These are phyloP conservation scores for Stentor roeselii DNA, from an alignment of 73 alveolate species.

Conservation along the genomic window DNA sequence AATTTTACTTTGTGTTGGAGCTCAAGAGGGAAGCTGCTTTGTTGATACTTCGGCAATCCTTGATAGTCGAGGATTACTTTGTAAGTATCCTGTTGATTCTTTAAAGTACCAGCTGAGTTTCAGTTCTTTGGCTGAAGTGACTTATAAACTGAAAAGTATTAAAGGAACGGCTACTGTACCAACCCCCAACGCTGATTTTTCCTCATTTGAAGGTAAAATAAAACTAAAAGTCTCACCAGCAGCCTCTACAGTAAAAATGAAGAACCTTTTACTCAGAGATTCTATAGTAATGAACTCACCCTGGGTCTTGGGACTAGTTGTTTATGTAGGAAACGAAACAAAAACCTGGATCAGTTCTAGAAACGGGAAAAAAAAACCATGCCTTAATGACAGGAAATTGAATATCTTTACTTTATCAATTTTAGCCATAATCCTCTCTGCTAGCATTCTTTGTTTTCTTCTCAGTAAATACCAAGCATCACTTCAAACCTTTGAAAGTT, in stretches of 20 bases:
- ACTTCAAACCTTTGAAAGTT: too few relatives aligned
- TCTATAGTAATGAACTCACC: not conserved
- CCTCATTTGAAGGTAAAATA: not conserved
- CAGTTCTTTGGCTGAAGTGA: not conserved
- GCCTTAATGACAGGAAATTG: too few relatives aligned
- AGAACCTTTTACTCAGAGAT: not conserved
- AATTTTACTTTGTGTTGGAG: slow-evolving; percentile 8
- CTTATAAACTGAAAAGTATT: not conserved
- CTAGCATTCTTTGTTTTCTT: too few relatives aligned
- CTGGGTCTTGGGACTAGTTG: not conserved
- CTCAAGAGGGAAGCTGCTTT: not conserved
- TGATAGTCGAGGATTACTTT: not conserved
- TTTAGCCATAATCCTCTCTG: too few relatives aligned
- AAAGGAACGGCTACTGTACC: not conserved
- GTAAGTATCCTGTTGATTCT: not conserved
- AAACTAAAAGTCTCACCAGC: not conserved
- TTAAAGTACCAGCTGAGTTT: not conserved
- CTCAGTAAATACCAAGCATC: too few relatives aligned
- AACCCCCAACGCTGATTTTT: not conserved
- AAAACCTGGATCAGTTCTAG: not conserved
- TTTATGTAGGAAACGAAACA: not conserved
- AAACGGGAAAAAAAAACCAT: not conserved
- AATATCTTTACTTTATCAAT: too few relatives aligned
- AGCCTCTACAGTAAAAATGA: not conserved
- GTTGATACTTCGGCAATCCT: slow-evolving; percentile 20